A percentile compares a stretch with the other conserved stretches of the same genome.
Conservation (phyloP, 2,329 filamentous ascomycete genomes). For the Fusarium sp. region DNA sequence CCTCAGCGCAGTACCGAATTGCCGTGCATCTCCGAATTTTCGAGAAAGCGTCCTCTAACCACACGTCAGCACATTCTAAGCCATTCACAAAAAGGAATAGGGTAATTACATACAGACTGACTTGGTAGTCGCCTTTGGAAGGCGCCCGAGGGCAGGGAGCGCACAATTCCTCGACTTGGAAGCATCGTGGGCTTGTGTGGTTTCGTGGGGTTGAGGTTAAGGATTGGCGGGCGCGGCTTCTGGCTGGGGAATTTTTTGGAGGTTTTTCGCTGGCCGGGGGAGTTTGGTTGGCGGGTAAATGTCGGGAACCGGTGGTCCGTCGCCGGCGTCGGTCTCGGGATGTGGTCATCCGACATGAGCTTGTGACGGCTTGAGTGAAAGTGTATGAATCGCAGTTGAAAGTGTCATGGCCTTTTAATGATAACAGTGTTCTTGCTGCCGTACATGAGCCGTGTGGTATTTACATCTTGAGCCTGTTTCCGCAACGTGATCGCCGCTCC, state of each 20-base stretch:
- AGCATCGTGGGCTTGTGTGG: constrained; percentile 55
- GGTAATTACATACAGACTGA: constrained; percentile 44
- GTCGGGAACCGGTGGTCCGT: constrained; percentile 44
- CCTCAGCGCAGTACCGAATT: constrained; percentile 50
- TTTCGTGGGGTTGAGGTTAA: constrained; percentile 34
- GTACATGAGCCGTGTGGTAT: constrained; percentile 26
- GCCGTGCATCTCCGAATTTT: constrained; percentile 50
- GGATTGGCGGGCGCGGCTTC: constrained; percentile 15
- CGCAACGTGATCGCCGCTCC: constrained; percentile 24
- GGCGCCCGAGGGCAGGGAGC: constrained; percentile 52
- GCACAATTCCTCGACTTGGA: constrained; percentile 58
- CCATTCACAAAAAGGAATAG: not conserved
- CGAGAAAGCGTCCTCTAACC: constrained; percentile 43
- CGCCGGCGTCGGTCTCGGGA: constrained; percentile 9
- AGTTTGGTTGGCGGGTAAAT: constrained; percentile 49
- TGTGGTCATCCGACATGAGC: constrained; percentile 21
- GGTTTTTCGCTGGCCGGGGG: constrained; percentile 10
- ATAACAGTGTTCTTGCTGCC: not conserved
- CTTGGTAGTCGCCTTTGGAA: constrained; percentile 46
- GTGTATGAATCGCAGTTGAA: not conserved
- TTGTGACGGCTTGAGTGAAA: constrained; percentile 15
- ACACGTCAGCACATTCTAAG: constrained; percentile 28
- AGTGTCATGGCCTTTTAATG: not conserved
- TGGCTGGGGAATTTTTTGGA: constrained; percentile 45
- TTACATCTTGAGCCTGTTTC: constrained; percentile 35